Percentiles rank a stretch among this genome's conserved stretches.
phyloP scores from a whole-genome alignment of 2,329 filamentous ascomycete species.

The Talaromyces sp. region DNA sequence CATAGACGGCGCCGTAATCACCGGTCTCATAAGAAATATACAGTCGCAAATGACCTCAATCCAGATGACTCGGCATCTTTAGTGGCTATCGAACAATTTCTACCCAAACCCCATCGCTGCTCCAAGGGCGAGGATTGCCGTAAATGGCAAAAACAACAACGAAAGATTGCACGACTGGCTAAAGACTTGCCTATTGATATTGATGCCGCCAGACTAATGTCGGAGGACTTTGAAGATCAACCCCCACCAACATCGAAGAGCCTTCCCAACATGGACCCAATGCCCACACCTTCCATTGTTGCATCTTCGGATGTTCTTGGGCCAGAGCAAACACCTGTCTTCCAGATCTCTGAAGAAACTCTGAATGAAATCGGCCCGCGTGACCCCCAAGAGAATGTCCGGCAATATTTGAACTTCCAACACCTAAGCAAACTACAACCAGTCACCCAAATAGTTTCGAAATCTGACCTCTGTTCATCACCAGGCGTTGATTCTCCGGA shows the following conservation, averaged over 20 bases:
- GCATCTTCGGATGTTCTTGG: constrained; percentile 90
- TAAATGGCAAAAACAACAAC: constrained; percentile 78
- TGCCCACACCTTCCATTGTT: constrained; percentile 59
- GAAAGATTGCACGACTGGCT: constrained; percentile 69
- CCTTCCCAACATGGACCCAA: constrained; percentile 66
- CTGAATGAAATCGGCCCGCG: constrained; percentile 67
- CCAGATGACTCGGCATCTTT: constrained; percentile 85
- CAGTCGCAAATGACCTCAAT: not conserved
- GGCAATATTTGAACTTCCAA: constrained; percentile 86
- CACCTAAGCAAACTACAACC: constrained; percentile 44
- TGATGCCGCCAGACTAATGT: constrained; percentile 63
- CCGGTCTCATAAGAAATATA: constrained; percentile 36
- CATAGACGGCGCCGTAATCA: constrained; percentile 27
- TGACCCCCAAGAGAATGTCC: constrained; percentile 89
- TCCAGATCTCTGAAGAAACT: constrained; percentile 68
- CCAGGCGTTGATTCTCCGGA: constrained; percentile 24
- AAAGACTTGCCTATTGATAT: constrained; percentile 69
- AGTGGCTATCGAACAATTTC: constrained; percentile 83
- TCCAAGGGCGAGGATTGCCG: constrained; percentile 81
- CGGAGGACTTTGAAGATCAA: constrained; percentile 28
- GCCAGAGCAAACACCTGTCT: constrained; percentile 60
- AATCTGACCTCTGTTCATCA: constrained; percentile 59
- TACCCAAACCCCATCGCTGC: constrained; percentile 81
- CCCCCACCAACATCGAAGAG: constrained; percentile 57
- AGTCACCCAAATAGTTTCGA: constrained; percentile 58